phyloP scores from a whole-genome alignment of 805 yeast genomes.

The Kluyveromyces starmeri region DNA sequence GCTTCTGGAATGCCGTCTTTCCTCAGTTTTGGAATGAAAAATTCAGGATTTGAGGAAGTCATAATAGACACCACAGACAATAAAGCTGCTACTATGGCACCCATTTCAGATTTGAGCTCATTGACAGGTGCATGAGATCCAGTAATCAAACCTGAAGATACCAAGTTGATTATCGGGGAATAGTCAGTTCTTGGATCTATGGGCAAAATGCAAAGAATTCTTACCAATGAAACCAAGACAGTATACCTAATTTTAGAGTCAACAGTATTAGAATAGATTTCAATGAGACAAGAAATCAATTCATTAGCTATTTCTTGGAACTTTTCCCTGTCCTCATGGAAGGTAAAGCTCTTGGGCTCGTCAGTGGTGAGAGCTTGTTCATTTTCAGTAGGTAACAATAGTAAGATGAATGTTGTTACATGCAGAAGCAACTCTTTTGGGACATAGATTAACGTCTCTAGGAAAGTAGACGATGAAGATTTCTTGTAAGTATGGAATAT shows the following conservation, averaged over 20 bases:
- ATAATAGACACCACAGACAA: slow-evolving; percentile 40
- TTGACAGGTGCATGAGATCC: slow-evolving; percentile 9
- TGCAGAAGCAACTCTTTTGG: slow-evolving; percentile 57
- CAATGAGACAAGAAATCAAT: slow-evolving; percentile 45
- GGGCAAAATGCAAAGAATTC: slow-evolving; percentile 38
- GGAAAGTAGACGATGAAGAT: slow-evolving; percentile 32
- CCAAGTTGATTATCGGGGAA: slow-evolving; percentile 35
- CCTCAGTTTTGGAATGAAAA: slow-evolving; percentile 42
- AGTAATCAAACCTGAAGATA: slow-evolving; percentile 57
- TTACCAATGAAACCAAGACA: slow-evolving; percentile 43
- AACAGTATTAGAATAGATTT: slow-evolving; percentile 64
- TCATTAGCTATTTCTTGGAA: slow-evolving; percentile 34
- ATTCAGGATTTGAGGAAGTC: slow-evolving; percentile 35
- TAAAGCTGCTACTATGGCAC: slow-evolving; percentile 41
- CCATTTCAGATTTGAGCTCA: slow-evolving; percentile 24
- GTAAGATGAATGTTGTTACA: slow-evolving; percentile 46
- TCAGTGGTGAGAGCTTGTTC: slow-evolving; percentile 22
- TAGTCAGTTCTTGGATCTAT: slow-evolving; percentile 21
- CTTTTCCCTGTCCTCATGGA: slow-evolving; percentile 18
- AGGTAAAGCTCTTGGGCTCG: slow-evolving; percentile 17
- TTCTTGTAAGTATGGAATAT: slow-evolving; percentile 46
- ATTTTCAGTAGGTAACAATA: slow-evolving; percentile 44
- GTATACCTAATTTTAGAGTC: slow-evolving; percentile 55
- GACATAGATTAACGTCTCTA: slow-evolving; percentile 65
- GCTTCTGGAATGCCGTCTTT: slow-evolving; percentile 49